Percentiles rank a stretch among this genome's conserved stretches.
phyloP scores from a whole-genome alignment of 805 yeast genomes.

The Saturnispora kantuleensis region DNA sequence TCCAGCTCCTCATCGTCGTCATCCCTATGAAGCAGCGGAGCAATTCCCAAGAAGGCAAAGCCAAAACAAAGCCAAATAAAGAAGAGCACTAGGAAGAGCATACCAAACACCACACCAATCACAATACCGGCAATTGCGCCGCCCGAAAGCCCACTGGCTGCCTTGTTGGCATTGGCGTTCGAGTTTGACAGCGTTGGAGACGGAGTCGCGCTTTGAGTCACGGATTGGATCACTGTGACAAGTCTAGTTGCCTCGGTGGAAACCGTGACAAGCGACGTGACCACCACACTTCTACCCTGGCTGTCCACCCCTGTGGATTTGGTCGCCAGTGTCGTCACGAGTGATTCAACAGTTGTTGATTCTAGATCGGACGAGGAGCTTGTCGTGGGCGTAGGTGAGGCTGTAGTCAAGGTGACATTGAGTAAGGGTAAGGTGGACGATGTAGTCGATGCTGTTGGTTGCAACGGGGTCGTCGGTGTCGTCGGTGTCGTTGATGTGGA shows the following conservation, averaged over 20 bases:
- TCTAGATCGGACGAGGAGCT: slow-evolving; percentile 12
- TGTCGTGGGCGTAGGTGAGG: slow-evolving; percentile 13
- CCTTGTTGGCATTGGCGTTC: slow-evolving; percentile 5
- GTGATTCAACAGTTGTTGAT: slow-evolving; percentile 10
- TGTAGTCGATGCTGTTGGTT: slow-evolving; percentile 10
- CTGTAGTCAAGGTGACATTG: slow-evolving; percentile 1
- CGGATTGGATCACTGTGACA: slow-evolving; percentile 20
- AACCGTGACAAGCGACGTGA: slow-evolving; percentile 8
- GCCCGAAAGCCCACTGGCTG: slow-evolving; percentile 14
- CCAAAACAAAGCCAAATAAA: slow-evolving; percentile 16
- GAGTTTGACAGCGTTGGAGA: slow-evolving; percentile 10
- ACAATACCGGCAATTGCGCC: slow-evolving; percentile 31
- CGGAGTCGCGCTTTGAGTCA: slow-evolving; percentile 13
- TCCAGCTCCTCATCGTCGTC: slow-evolving; percentile 17
- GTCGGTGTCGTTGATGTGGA: slow-evolving; percentile 11
- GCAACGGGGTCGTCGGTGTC: slow-evolving; percentile 4
- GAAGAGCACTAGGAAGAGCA: slow-evolving; percentile 11
- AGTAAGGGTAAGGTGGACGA: slow-evolving; percentile 11
- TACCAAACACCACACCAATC: slow-evolving; percentile 24
- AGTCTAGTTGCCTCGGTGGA: slow-evolving; percentile 18
- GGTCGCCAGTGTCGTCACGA: slow-evolving; percentile 10
- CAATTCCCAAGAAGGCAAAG: slow-evolving; percentile 7
- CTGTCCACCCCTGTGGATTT: slow-evolving; percentile 8
- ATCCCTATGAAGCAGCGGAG: slow-evolving; percentile 17
- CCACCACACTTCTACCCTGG: slow-evolving; percentile 7